Conservation (phyloP, 23 red algal species). For the Agarophyton chilense region DNA sequence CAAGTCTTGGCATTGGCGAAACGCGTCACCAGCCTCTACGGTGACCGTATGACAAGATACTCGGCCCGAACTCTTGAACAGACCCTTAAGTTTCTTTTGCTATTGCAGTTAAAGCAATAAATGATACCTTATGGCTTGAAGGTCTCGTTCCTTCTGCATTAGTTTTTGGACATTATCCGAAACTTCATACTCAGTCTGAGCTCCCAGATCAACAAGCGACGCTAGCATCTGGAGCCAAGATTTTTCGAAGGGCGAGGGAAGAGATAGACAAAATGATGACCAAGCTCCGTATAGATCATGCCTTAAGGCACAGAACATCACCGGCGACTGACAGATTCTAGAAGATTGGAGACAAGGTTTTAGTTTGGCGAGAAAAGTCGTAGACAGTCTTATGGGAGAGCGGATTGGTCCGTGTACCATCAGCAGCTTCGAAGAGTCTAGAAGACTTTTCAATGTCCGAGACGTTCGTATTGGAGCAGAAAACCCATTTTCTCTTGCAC, state of each 20-base stretch:
- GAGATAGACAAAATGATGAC: slow-evolving; percentile 27
- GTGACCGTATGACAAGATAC: background rate
- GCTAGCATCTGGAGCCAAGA: too few species aligned
- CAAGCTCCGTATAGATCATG: background rate
- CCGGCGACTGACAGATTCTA: background rate
- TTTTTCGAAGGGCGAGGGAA: background rate
- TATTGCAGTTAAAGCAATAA: slow-evolving; percentile 14
- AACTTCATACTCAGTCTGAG: too few species aligned
- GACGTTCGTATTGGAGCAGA: background rate
- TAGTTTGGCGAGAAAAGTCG: slow-evolving; percentile 23
- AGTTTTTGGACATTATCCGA: slow-evolving; percentile 14
- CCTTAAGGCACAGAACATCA: background rate
- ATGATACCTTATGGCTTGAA: slow-evolving; percentile 14
- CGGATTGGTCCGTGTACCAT: slow-evolving; percentile 5
- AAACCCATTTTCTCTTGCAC: background rate
- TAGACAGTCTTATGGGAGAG: slow-evolving; percentile 17
- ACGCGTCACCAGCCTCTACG: slow-evolving; percentile 12
- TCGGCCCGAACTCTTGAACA: background rate
- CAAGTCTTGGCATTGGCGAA: background rate
- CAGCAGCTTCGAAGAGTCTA: background rate
- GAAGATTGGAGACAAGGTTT: background rate
- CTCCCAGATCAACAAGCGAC: background rate
- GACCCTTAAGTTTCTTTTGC: background rate
- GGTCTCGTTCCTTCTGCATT: slow-evolving; percentile 22
- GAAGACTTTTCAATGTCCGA: slow-evolving; percentile 23